phyloP scores from a whole-genome alignment of 1,139 yeast species.

The Hemisphaericaspora xylofermentans region DNA sequence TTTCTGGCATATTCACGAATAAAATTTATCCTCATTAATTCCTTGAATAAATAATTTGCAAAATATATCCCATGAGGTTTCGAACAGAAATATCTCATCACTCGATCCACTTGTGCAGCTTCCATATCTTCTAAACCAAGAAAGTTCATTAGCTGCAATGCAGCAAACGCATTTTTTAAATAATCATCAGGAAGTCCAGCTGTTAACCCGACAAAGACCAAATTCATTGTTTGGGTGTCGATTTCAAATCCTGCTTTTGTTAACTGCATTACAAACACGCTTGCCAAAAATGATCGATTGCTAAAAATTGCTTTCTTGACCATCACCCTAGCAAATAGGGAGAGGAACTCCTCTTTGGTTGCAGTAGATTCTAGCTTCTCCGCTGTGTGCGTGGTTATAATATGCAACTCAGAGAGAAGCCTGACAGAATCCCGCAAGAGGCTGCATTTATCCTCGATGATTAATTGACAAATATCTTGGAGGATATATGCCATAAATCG shows the following conservation, averaged over 20 bases:
- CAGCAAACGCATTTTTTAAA: slow-evolving; percentile 7
- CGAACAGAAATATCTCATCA: slow-evolving; percentile 8
- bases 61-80: slow-evolving; percentile 10
- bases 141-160: slow-evolving; percentile 8
- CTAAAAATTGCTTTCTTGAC: too few relatives aligned
- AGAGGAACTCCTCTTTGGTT: neutral
- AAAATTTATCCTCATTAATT: neutral
- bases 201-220: neutral
- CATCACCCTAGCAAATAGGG: neutral
- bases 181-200: neutral
- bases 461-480: neutral
- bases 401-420: neutral
- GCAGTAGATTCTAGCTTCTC: neutral
- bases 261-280: neutral
- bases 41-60: slow-evolving; percentile 10
- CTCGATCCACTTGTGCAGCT: slow-evolving; percentile 1
- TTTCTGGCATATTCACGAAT: neutral
- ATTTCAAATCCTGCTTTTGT: neutral
- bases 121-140: slow-evolving; percentile 2
- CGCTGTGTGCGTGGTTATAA: neutral
- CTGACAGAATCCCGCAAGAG: neutral
- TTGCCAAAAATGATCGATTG: neutral
- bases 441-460: neutral
- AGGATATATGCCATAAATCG: neutral
- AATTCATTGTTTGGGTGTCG: neutral